Percentiles rank a stretch among this genome's conserved stretches.
phyloP scores from a whole-genome alignment of 345 rosid genomes.

The Acer negundo region DNA sequence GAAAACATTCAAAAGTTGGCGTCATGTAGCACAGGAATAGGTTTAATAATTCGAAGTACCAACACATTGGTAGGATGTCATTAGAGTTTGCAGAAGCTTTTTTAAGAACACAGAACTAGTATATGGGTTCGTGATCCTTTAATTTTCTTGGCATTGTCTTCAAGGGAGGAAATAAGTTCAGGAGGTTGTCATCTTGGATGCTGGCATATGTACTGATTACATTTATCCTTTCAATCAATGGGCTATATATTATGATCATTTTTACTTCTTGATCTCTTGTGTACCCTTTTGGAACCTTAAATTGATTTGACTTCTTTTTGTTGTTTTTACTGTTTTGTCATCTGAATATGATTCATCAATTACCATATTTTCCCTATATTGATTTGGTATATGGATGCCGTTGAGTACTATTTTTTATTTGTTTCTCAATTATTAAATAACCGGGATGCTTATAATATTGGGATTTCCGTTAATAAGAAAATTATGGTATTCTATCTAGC shows the following conservation, averaged over 20 bases:
- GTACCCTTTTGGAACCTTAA: slow-evolving; percentile 25
- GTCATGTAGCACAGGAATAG: slow-evolving; percentile 53
- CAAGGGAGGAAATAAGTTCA: slow-evolving; percentile 42
- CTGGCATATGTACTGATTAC: slow-evolving; percentile 45
- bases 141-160: slow-evolving; percentile 39
- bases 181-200: slow-evolving; percentile 37
- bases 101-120: slow-evolving; percentile 43
- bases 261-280: slow-evolving; percentile 17
- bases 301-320: slow-evolving; percentile 15
- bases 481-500: background rate
- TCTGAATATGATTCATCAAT: background rate
- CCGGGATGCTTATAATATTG: background rate
- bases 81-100: slow-evolving; percentile 39
- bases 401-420: background rate
- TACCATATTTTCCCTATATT: background rate
- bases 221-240: slow-evolving; percentile 40
- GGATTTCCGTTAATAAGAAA: background rate
- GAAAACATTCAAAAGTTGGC: slow-evolving; percentile 42
- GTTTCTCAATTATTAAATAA: background rate
- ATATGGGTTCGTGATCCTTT: slow-evolving; percentile 39
- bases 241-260: slow-evolving; percentile 29
- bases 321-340: slow-evolving; percentile 5
- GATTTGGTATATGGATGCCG: background rate
- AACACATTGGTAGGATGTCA: slow-evolving; percentile 47
- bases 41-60: slow-evolving; percentile 50